These are phyloP conservation scores for Microcyclosporella mali DNA, from an alignment of 2,329 filamentous ascomycete genomes.

Conservation along the genomic window DNA sequence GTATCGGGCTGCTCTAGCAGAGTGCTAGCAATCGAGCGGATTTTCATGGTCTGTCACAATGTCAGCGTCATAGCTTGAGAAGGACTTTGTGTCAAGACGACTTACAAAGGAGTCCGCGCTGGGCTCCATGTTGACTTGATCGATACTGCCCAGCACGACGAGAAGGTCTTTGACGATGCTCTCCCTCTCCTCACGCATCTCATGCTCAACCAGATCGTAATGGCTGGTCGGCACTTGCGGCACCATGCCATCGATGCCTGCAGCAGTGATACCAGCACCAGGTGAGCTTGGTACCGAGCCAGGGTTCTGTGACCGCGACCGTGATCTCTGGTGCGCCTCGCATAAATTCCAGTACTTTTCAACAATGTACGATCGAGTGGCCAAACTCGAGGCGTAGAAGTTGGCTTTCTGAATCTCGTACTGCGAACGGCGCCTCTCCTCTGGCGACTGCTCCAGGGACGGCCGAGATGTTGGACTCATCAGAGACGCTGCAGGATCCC, in stretches of 20 bases:
- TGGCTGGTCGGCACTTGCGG: constrained; percentile 26
- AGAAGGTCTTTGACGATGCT: constrained; percentile 76
- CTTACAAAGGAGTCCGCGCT: constrained; percentile 60
- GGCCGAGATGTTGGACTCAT: constrained; percentile 30
- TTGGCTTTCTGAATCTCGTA: constrained; percentile 91
- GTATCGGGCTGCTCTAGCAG: constrained; percentile 59
- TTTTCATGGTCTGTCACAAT: constrained; percentile 62
- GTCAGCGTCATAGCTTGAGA: background rate
- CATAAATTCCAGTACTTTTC: constrained; percentile 77
- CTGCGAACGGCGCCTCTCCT: constrained; percentile 51
- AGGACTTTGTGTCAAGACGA: constrained; percentile 12
- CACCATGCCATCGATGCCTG: constrained; percentile 33
- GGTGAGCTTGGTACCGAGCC: constrained; percentile 34
- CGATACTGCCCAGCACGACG: constrained; percentile 67
- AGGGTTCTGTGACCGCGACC: constrained; percentile 38
- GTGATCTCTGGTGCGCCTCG: constrained; percentile 49
- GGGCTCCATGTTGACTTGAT: constrained; percentile 77
- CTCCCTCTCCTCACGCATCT: constrained; percentile 70
- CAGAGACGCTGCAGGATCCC: constrained; percentile 24
- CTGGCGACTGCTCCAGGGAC: constrained; percentile 29
- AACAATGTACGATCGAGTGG: constrained; percentile 76
- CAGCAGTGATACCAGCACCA: constrained; percentile 29
- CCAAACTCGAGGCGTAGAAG: constrained; percentile 74
- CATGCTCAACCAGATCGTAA: constrained; percentile 49
- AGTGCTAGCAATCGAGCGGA: constrained; percentile 76